phyloP scores from a whole-genome alignment of 441 rosid species.

The Dalechampia spathulata region DNA sequence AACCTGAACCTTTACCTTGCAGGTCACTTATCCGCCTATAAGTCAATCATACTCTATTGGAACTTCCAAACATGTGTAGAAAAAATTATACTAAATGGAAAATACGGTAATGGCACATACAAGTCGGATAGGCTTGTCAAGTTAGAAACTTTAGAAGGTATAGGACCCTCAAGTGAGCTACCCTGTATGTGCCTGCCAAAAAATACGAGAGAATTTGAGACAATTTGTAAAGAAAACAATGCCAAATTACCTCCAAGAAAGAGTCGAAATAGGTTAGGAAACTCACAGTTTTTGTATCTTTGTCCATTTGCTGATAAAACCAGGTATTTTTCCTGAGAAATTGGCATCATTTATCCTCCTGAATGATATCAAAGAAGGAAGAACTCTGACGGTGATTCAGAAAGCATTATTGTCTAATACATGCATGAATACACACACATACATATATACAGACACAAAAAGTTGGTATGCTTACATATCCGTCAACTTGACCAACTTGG shows the following conservation, averaged over 20 bases:
- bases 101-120: slow-evolving; percentile 26
- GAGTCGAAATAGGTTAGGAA: slow-evolving; percentile 2
- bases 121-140: slow-evolving; percentile 61
- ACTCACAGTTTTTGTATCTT: slow-evolving; percentile 62
- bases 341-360: slow-evolving; percentile 79
- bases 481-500: slow-evolving; percentile 48
- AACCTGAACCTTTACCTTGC: slow-evolving; percentile 45
- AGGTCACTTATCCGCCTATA: slow-evolving; percentile 80
- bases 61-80: not conserved
- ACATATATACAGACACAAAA: not conserved
- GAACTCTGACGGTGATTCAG: not conserved
- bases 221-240: too few species aligned
- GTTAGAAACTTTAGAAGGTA: slow-evolving; percentile 63
- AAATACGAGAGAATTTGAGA: not conserved
- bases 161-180: slow-evolving; percentile 66
- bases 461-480: slow-evolving; percentile 53
- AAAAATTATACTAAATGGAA: not conserved
- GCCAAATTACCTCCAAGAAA: not conserved
- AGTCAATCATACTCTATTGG: slow-evolving; percentile 5
- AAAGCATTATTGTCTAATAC: not conserved
- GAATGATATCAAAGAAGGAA: slow-evolving; percentile 10
- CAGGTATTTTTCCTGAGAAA: slow-evolving; percentile 66
- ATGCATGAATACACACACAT: too few species aligned
- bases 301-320: slow-evolving; percentile 59
- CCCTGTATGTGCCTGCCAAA: slow-evolving; percentile 72